These are phyloP conservation scores for Populus trichocarpa DNA, from an alignment of 441 rosid genomes.

Conservation along the genomic window DNA sequence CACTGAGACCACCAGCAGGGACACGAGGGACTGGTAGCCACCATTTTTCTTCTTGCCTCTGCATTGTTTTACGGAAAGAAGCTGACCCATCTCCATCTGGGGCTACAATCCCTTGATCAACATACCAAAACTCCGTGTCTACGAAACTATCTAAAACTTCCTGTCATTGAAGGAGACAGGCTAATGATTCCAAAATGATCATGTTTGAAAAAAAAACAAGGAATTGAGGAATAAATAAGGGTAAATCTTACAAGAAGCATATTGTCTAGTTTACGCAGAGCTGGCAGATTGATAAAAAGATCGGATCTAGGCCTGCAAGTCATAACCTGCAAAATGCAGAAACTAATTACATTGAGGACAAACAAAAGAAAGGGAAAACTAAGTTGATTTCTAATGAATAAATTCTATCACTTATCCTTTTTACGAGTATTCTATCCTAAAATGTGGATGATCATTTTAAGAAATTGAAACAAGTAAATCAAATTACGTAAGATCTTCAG, in stretches of 20 bases:
- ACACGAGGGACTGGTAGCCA: constrained; percentile 96
- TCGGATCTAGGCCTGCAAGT: constrained; percentile 87
- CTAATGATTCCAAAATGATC: constrained; percentile 8
- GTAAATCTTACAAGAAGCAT: constrained; percentile 79
- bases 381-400: not conserved
- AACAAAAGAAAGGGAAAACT: not conserved
- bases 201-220: not conserved
- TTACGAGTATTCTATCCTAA: not conserved
- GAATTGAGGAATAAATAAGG: not conserved
- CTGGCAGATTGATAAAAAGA: constrained; percentile 80
- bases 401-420: not conserved
- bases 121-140: constrained; percentile 86
- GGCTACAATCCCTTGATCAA: constrained; percentile 83
- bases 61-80: constrained; percentile 65
- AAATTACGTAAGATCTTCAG: not conserved
- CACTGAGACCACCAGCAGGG: constrained; percentile 72
- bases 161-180: constrained; percentile 30
- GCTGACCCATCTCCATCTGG: constrained; percentile 70
- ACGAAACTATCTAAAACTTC: constrained; percentile 80
- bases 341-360: not conserved
- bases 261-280: constrained; percentile 83
- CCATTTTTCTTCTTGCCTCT: constrained; percentile 98
- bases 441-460: not conserved
- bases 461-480: not conserved
- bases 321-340: constrained; percentile 61